Evolutionary conservation across 176 grass and related monocot species (phyloP), one percentile per base, ranked within the genome.

Genomic region (Cenchrus fungigraminus): DNA sequence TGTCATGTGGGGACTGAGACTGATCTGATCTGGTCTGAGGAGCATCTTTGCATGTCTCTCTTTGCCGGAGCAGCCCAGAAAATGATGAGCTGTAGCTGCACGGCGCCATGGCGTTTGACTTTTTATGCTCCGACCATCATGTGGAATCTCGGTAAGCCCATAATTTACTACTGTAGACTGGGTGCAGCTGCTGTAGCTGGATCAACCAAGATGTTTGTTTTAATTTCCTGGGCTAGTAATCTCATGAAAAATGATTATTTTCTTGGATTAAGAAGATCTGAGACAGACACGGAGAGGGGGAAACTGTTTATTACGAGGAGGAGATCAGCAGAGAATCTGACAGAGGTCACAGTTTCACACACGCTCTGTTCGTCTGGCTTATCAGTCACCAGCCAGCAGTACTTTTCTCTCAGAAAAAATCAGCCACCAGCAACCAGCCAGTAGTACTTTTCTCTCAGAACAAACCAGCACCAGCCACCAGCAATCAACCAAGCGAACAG

Each of bases 41-140:
- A n/a, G 90, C 83, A 89, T 92, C 86, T 80, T 54, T 74, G 51
- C 29, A 54, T 75, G 72, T 75, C 51, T n/a, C 76, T 78, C 78
- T 71, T 79, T 90, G 22, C 73, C 43, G 47, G 44, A 61, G 86
- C 88, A 86, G 58, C 59, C 45, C 79, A 29, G 15, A 66, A 81
- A 56, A 56, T 69, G 79, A 69, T 81, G 79, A 81, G 79, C 65
- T 81, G 79, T 42, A 69, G 79, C 62, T 44, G 20, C 60, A 29
- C 59, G 71, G 82, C 22, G 63, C 46, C 28, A 65, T 53, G 71
- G 46, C 51, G 70, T 84, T 84, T 84, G 82, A 75, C 82, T 65
- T 65, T 65, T 75, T 50, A 51, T n/a, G 69, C 31, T 14, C 65
- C 42, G 83, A 68, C 72, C 73, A 68, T 58, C 34, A 57, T 29